Percentiles rank a stretch among this genome's conserved stretches.
Evolutionary conservation across 2,329 filamentous ascomycete genomes (phyloP).

Genomic region (Hymenoscyphus scutula): DNA sequence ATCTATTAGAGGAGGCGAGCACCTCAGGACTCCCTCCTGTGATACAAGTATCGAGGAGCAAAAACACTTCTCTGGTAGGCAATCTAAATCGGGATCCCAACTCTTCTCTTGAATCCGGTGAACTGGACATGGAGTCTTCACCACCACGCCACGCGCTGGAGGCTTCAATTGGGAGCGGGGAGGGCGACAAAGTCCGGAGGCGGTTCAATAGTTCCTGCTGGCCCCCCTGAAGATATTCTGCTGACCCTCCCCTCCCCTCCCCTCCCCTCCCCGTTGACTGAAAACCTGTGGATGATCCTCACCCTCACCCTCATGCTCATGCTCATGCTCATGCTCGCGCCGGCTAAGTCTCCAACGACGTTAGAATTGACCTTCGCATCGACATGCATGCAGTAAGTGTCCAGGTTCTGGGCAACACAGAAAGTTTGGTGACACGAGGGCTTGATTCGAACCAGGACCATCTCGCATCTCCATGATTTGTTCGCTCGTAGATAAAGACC

Average conservation of each 20-base stretch:
- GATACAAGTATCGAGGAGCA: too few relatives aligned
- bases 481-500: not conserved
- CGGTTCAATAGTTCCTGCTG: constrained; percentile 3
- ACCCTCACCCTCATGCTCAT: too few relatives aligned
- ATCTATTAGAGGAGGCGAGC: too few relatives aligned
- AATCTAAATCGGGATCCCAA: not conserved
- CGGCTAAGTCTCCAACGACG: constrained; percentile 11
- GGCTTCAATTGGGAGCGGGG: not conserved
- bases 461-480: constrained; percentile 6
- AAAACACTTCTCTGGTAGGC: not conserved
- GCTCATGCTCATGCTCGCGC: not conserved
- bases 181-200: not conserved
- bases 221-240: not conserved
- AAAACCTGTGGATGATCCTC: not conserved
- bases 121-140: constrained; percentile 1
- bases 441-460: constrained; percentile 1
- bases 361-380: constrained; percentile 12
- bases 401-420: not conserved
- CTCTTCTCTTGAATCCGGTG: not conserved
- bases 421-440: not conserved
- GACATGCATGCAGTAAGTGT: constrained; percentile 9
- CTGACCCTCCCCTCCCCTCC: not conserved
- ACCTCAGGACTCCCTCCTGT: too few relatives aligned
- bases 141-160: not conserved
- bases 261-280: not conserved